Conservation (phyloP, 495 filamentous ascomycete species). For the Achaetomiella virescens region DNA sequence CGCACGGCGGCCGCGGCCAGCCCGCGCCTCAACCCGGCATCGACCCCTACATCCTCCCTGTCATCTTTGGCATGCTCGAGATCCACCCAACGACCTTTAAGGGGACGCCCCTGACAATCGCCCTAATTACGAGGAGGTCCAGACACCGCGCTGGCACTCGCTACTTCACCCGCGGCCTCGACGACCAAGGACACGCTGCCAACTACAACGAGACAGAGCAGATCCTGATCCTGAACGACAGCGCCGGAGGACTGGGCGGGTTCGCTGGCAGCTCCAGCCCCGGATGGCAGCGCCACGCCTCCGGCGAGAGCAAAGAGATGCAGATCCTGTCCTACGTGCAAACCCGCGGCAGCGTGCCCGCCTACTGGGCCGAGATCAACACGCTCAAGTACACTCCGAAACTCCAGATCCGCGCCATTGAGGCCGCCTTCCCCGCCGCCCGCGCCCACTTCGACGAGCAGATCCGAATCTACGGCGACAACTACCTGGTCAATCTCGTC, state of each 20-base stretch:
- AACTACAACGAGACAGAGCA: slow-evolving; percentile 99
- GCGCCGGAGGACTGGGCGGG: slow-evolving; percentile 61
- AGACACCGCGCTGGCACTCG: slow-evolving; percentile 82
- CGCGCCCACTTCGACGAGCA: slow-evolving; percentile 86
- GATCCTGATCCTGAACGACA: slow-evolving; percentile 77
- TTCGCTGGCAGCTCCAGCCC: slow-evolving; percentile 68
- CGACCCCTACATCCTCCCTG: slow-evolving; percentile 90
- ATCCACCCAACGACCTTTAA: slow-evolving; percentile 78
- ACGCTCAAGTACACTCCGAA: slow-evolving; percentile 82
- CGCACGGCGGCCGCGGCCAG: slow-evolving; percentile 43
- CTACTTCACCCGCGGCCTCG: slow-evolving; percentile 90
- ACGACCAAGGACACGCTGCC: slow-evolving; percentile 86
- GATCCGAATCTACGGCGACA: slow-evolving; percentile 86
- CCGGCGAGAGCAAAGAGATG: slow-evolving; percentile 57
- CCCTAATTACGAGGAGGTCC: slow-evolving; percentile 80
- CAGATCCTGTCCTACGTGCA: slow-evolving; percentile 93
- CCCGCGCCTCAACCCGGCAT: slow-evolving; percentile 64
- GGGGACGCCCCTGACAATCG: slow-evolving; percentile 72
- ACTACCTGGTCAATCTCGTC: slow-evolving; percentile 92
- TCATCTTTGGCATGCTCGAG: slow-evolving; percentile 90
- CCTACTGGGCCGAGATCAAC: slow-evolving; percentile 93
- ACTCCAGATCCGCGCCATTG: slow-evolving; percentile 77
- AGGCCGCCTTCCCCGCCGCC: slow-evolving; percentile 73
- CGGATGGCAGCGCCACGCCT: slow-evolving; percentile 56
- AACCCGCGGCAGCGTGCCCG: slow-evolving; percentile 88